These are phyloP conservation scores for Myotisia sp. DNA, from an alignment of 2,329 filamentous ascomycete genomes.

Conservation along the genomic window DNA sequence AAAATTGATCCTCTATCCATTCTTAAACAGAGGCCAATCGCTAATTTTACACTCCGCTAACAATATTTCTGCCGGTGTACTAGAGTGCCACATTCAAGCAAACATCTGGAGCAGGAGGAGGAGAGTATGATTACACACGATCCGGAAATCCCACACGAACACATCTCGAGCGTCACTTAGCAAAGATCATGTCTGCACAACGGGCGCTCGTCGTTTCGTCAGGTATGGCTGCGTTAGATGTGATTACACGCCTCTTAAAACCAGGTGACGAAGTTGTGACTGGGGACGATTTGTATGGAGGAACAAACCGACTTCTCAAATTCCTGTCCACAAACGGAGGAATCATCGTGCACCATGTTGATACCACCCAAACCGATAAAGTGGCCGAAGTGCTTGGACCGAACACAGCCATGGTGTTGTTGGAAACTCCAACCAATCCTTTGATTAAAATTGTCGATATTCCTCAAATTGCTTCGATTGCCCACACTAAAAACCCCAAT, in stretches of 20 bases:
- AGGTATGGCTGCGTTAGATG: slow-evolving; percentile 93
- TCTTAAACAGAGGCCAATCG: too few relatives aligned
- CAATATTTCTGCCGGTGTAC: too few relatives aligned
- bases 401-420: slow-evolving; percentile 87
- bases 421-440: slow-evolving; percentile 95
- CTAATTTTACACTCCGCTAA: too few relatives aligned
- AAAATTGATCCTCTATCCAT: too few relatives aligned
- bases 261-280: slow-evolving; percentile 96
- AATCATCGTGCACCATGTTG: slow-evolving; percentile 89
- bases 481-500: slow-evolving; percentile 62
- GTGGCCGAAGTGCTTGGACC: slow-evolving; percentile 54
- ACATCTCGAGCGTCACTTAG: slow-evolving; percentile 87
- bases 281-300: slow-evolving; percentile 91
- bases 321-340: slow-evolving; percentile 80
- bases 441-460: slow-evolving; percentile 97
- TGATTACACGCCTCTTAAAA: slow-evolving; percentile 78
- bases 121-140: slow-evolving; percentile 95
- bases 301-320: slow-evolving; percentile 83
- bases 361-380: slow-evolving; percentile 65
- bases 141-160: slow-evolving; percentile 94
- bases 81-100: slow-evolving; percentile 96
- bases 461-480: slow-evolving; percentile 56
- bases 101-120: slow-evolving; percentile 60
- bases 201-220: slow-evolving; percentile 87
- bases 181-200: slow-evolving; percentile 96